phyloP scores from a whole-genome alignment of 164 flowering plant species.

The Annona squamosa region DNA sequence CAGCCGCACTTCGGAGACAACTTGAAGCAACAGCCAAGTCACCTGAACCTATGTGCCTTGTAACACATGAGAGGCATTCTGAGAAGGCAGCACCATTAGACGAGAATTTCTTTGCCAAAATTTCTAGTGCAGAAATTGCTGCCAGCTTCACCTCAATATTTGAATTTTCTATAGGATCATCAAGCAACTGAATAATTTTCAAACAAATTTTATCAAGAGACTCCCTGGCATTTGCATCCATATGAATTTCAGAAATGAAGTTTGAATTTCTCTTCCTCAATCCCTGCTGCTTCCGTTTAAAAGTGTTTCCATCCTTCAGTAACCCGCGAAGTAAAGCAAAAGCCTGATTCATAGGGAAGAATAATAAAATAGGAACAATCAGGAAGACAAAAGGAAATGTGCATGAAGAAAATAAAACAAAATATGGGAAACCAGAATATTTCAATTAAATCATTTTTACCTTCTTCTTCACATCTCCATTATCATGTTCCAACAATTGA shows the following conservation, averaged over 20 bases:
- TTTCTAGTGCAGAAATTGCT: slow-evolving; percentile 71
- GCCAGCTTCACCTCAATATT: slow-evolving; percentile 42
- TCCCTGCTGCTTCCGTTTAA: slow-evolving; percentile 23
- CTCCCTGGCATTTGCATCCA: slow-evolving; percentile 40
- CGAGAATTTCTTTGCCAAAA: slow-evolving; percentile 50
- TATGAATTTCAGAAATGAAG: slow-evolving; percentile 29
- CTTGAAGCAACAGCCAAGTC: slow-evolving; percentile 44
- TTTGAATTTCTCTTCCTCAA: slow-evolving; percentile 17
- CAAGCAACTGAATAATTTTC: slow-evolving; percentile 51
- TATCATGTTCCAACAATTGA: slow-evolving; percentile 38
- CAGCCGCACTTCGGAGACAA: slow-evolving; percentile 63
- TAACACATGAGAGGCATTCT: slow-evolving; percentile 51
- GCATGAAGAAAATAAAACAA: neutral
- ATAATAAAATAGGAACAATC: neutral
- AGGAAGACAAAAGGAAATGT: neutral
- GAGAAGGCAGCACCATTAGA: slow-evolving; percentile 33
- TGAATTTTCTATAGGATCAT: slow-evolving; percentile 28
- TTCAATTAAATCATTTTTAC: slow-evolving; percentile 22
- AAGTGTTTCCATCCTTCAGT: slow-evolving; percentile 28
- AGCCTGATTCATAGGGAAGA: slow-evolving; percentile 46
- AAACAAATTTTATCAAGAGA: slow-evolving; percentile 44
- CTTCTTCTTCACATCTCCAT: slow-evolving; percentile 55
- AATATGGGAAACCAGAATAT: neutral
- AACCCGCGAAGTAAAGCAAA: slow-evolving; percentile 64
- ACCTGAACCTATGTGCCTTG: slow-evolving; percentile 35